These are phyloP conservation scores for Shiraia sp. DNA, from an alignment of 2,329 filamentous ascomycete genomes.

Conservation along the genomic window DNA sequence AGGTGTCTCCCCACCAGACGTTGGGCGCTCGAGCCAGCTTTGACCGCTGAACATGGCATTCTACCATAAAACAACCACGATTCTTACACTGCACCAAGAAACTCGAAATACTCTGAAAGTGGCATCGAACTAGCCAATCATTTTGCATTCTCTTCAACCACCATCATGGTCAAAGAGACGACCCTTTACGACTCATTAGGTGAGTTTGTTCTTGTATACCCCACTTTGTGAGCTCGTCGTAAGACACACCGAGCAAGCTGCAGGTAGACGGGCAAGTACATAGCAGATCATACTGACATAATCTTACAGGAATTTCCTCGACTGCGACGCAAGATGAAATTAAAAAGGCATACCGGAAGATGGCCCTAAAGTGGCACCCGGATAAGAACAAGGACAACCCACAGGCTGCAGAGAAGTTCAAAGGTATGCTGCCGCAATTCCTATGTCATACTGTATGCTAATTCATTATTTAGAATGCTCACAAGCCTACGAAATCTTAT, in stretches of 20 bases:
- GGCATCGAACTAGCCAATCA: conserved; percentile 16
- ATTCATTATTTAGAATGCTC: conserved; percentile 68
- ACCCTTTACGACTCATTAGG: conserved; percentile 89
- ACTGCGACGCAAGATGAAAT: conserved; percentile 89
- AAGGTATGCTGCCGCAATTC: conserved; percentile 56
- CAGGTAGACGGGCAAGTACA: conserved; percentile 13
- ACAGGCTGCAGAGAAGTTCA: conserved; percentile 88
- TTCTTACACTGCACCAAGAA: conserved; percentile 21
- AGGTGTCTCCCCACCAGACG: conserved; percentile 18
- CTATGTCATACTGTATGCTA: conserved; percentile 10
- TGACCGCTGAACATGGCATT: conserved; percentile 32
- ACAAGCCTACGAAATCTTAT: conserved; percentile 97
- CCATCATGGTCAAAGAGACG: conserved; percentile 86
- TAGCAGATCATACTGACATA: conserved; percentile 22
- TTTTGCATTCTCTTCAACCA: conserved; percentile 7
- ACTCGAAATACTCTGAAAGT: conserved; percentile 9
- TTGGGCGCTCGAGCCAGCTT: conserved; percentile 14
- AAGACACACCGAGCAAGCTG: conserved; percentile 3
- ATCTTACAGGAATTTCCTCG: conserved; percentile 64
- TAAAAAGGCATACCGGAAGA: conserved; percentile 93
- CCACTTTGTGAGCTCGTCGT: too few relatives aligned
- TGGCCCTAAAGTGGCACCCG: conserved; percentile 88
- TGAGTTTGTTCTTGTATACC: conserved; percentile 33
- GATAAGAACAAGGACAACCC: conserved; percentile 98
- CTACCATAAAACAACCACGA: conserved; percentile 33